Evolutionary conservation across 192 early-diverging fungal species (phyloP), one percentile per base, ranked within the genome.

Genomic region (Endogone sp.): DNA sequence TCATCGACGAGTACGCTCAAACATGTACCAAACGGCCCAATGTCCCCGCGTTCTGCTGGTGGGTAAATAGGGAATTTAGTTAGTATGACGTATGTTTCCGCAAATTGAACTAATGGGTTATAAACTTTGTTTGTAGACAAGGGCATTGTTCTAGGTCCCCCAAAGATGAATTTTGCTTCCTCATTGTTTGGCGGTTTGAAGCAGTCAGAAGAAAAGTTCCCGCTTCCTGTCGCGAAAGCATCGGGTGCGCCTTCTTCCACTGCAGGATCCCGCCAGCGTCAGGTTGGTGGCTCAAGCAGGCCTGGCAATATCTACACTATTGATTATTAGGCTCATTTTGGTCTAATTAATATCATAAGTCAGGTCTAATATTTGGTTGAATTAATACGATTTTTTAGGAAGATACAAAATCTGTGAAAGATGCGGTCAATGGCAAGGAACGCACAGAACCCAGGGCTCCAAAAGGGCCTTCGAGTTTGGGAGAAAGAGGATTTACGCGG

Each of bases 401-500:
- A 49, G 37, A 49, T 11, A 49, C 37, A 16, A 49, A 49, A 16
- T 16, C 16, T 49, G 37, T 49, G 37, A 49, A 49, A 49, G 37
- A 49, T 49, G 37, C 37, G 37, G 37, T 49, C 37, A 49, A 49
- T 49, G 37, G 37, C 37, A 49, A 49, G 37, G 67, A 68, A 9
- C 58, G 65, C 59, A 64, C 62, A 64, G 75, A 77, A 66, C 72
- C 64, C 4, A 73, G 75, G 37, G 54, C 71, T 28, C 70, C 75
- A 31, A 67, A 71, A 3, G 73, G 75, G 24, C 75, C 75, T 13
- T 61, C 75, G 23, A 44, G 58, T 55, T 9, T 59, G 29, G 75
- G 75, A 29, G 75, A 69, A 55, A 67, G 66, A 31, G 75, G 75
- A 16, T 77, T 77, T 29, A 28, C 68, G 10, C 62, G 75, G 29